Evolutionary conservation across 352 stramenopile species (phyloP), one percentile per base, ranked within the genome.

Genomic region (Phytophthora quininea): DNA sequence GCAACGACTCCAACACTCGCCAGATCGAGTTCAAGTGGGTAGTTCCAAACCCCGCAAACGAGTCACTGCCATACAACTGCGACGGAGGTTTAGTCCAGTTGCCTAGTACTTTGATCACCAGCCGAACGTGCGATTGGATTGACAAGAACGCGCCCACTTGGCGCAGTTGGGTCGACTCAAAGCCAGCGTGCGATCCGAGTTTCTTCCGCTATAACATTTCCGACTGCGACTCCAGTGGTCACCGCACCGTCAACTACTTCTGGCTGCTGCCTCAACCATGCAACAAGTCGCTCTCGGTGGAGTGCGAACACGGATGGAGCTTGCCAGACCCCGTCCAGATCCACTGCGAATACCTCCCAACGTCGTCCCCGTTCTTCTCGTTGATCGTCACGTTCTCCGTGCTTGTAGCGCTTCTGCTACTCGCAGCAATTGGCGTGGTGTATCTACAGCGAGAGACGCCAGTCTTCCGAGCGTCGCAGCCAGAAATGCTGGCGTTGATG

Each of bases 141-240:
- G 33, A 64, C 9, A 40, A 51, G 12, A 71, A 86, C 35, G 19
- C 47, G 4, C 37, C 37, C 3, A 56, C 37, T 10, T 86, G 74
- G 77, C 54, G 61, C 19, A n/a, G 43, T 8, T 90, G 81, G 81
- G 58, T 82, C 37, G 9, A 62, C 1, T 14, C 14, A 1, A 42
- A 64, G 55, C 79, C 77, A 0, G 19, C 50, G 11, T 90, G 81
- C 24, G 79, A 90, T 27, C 19, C 60, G 1, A 53, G 42, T 0
- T 82, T 83, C 64, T 88, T 77, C 63, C 58, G 10, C 19, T 88
- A 82, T 60, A 74, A n/a, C 31, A 53, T 88, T 14, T 65, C 69
- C 0, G 47, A 33, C 0, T 90, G 79, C 47, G 55, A 74, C 45
- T 31, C 64, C 8, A 35, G 19, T 3, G 57, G 69, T 9, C 70